Conservation (phyloP, 345 rosid genomes). For the Populus simonii region DNA sequence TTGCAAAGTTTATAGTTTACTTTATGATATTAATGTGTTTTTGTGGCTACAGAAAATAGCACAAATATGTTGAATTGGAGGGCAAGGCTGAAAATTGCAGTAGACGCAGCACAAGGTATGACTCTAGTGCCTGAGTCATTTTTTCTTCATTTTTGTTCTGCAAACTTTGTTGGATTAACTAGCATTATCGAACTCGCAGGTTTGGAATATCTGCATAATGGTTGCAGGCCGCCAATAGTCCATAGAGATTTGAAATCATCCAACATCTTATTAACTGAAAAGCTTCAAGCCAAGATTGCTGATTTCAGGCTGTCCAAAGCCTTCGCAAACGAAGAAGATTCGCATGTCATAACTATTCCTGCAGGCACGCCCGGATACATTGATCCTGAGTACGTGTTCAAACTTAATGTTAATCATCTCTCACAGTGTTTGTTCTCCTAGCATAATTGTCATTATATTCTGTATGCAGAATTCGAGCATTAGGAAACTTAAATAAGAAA, state of each 20-base stretch:
- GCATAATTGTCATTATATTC: not conserved
- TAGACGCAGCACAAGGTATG: constrained; percentile 8
- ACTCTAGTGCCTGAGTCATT: not conserved
- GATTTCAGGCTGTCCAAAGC: not conserved
- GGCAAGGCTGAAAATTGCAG: constrained; percentile 1
- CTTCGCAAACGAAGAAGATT: not conserved
- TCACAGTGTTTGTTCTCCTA: no score
- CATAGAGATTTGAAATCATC: no score
- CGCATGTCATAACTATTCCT: not conserved
- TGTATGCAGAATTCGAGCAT: not conserved
- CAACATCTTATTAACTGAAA: no score
- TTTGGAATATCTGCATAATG: not conserved
- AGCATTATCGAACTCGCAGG: not conserved
- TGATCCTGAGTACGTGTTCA: not conserved
- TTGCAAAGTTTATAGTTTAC: no score
- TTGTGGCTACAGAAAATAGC: not conserved
- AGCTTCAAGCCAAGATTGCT: no score
- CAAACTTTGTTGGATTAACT: not conserved
- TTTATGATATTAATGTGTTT: not conserved
- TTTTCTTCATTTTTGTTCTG: not conserved
- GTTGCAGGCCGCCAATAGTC: no score
- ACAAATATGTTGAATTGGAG: not conserved
- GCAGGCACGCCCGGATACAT: not conserved
- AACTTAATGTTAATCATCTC: no score
- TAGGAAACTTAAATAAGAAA: not conserved